Evolutionary conservation across 257 asterid genomes (phyloP), one percentile per base, ranked within the genome.

Genomic region (Rhazya stricta): DNA sequence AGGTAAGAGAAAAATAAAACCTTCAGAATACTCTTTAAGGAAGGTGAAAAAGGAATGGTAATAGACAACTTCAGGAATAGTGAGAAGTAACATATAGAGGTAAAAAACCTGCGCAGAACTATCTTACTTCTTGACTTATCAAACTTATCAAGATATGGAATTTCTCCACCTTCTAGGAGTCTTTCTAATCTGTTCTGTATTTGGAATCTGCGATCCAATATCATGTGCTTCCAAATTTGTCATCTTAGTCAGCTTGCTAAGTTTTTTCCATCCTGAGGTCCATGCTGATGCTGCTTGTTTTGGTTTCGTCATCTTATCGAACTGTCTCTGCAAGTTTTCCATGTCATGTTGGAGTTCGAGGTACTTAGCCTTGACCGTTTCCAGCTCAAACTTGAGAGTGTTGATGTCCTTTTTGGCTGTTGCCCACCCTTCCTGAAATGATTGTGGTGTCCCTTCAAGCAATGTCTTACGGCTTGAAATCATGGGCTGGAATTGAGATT

Each of bases 381-480:
- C 99, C 36, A 92, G 90, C 79, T 94, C 97, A 63, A 92, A 94
- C 76, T 94, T 94, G 66, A 94, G 92, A 0, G 89, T 94, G 74
- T 92, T 94, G 46, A 94, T 94, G 82, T 94, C 99, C 75, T 94
- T 94, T 79, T 92, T 94, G 8, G 99, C 99, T 0, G 96, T 62
- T 5, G 93, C 87, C 99, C 99, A 94, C 3, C 99, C 99, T 79
- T 94, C 99, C 69, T 94, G 99, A 75, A 94, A 94, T 6, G 97
- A 91, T 74, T 88, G 97, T 15, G 99, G 99, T 0, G 97, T 92
- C 29, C 93, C 99, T 79, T 94, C 95, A 0, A 94, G 96, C 76
- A 94, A 75, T 13, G 99, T 81, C 74, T 88, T 90, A 15, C 90
- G 89, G 79, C 82, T 92, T 2, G 91, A 73, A 13, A 82, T 74